Percentiles rank a stretch among this genome's conserved stretches.
phyloP scores from a whole-genome alignment of 352 stramenopile species.

The Phytophthora sp. region DNA sequence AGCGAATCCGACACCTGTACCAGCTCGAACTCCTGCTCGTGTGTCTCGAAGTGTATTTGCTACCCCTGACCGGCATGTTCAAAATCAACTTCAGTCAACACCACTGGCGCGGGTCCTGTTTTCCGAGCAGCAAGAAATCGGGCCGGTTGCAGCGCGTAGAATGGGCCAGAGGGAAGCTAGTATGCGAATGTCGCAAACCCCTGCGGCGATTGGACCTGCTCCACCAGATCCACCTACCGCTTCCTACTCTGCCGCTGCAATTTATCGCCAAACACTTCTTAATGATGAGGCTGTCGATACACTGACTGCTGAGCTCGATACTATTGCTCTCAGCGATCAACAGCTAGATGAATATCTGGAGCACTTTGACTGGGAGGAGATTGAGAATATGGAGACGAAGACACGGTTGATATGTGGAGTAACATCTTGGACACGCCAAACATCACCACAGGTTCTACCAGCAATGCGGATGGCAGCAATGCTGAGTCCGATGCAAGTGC shows the following conservation, averaged over 20 bases:
- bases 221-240: background rate
- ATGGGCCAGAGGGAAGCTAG: background rate
- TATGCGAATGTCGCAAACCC: background rate
- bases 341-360: conserved; percentile 2
- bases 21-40: background rate
- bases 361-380: conserved; percentile 5
- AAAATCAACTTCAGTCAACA: background rate
- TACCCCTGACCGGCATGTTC: background rate
- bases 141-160: background rate
- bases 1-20: background rate
- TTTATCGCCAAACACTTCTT: background rate
- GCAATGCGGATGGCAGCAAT: background rate
- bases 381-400: conserved; percentile 4
- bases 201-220: background rate
- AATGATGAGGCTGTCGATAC: background rate
- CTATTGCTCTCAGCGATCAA: background rate
- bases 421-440: background rate
- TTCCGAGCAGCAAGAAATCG: background rate
- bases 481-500: background rate
- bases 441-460: background rate
- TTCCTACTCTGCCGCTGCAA: background rate
- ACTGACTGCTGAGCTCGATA: background rate
- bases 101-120: background rate
- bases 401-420: background rate
- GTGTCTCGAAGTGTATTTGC: background rate